Evolutionary conservation across 176 grass and related monocot species (phyloP).

Genomic region (Pharus latifolius): DNA sequence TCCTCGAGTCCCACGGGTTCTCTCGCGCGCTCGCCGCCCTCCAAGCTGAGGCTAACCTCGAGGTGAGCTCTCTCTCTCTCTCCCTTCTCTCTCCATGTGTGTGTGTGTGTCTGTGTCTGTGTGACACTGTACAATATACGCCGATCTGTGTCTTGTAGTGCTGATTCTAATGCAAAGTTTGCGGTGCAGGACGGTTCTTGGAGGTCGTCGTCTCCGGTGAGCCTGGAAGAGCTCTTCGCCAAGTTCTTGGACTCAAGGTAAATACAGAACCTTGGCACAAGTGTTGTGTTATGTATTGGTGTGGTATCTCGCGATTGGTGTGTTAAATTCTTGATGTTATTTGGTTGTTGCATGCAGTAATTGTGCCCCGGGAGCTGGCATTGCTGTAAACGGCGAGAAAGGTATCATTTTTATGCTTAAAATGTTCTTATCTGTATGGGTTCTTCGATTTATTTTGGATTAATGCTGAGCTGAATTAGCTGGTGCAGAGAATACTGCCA

Average conservation of each 20-base stretch:
- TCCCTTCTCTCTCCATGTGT: background rate
- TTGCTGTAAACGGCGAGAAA: conserved; percentile 9
- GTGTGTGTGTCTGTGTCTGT: background rate
- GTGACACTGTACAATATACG: no score
- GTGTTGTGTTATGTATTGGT: background rate
- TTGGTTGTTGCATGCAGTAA: conserved; percentile 15
- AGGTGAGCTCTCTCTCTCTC: conserved; percentile 18
- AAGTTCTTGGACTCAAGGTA: conserved; percentile 51
- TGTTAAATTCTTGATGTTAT: background rate
- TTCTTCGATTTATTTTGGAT: background rate
- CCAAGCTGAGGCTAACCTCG: conserved; percentile 49
- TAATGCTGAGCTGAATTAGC: background rate
- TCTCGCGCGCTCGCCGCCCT: conserved; percentile 47
- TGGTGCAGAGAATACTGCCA: background rate
- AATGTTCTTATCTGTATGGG: background rate
- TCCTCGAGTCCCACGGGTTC: conserved; percentile 59
- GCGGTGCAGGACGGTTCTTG: conserved; percentile 32
- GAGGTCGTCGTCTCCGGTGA: conserved; percentile 38
- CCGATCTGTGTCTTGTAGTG: no score
- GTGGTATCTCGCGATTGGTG: background rate
- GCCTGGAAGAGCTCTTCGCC: conserved; percentile 42
- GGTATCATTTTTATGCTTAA: conserved; percentile 25
- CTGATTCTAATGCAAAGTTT: no score
- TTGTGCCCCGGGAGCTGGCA: background rate
- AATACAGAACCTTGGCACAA: no score